These are phyloP conservation scores for Agrocybe praecox DNA, from an alignment of 768 basidiomycete species.

Conservation along the genomic window DNA sequence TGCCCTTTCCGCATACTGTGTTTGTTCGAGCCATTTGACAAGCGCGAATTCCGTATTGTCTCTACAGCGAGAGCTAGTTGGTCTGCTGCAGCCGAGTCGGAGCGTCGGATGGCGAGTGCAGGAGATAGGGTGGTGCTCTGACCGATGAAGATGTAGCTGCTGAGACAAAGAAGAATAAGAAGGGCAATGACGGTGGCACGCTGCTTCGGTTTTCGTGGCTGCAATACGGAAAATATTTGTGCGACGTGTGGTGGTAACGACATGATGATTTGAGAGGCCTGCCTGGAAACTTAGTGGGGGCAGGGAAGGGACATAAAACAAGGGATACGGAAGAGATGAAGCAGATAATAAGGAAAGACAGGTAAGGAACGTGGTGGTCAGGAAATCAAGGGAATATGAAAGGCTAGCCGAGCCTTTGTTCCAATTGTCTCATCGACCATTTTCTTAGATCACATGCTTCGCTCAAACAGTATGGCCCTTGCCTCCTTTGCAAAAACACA, in stretches of 20 bases:
- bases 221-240: constrained; percentile 31
- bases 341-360: constrained; percentile 15
- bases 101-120: constrained; percentile 33
- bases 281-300: constrained; percentile 12
- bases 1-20: constrained; percentile 22
- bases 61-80: constrained; percentile 36
- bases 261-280: constrained; percentile 6
- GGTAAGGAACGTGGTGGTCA: constrained; percentile 15
- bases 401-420: neutral
- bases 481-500: too few species aligned
- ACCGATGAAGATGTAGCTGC: constrained; percentile 58
- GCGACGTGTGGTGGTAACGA: constrained; percentile 21
- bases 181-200: constrained; percentile 59
- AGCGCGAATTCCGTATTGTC: constrained; percentile 37
- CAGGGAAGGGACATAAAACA: constrained; percentile 28
- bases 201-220: constrained; percentile 51
- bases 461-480: too few species aligned
- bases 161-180: constrained; percentile 49
- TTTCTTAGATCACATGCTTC: neutral
- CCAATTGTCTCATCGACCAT: neutral
- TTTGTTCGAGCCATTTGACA: constrained; percentile 20
- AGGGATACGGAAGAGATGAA: constrained; percentile 9
- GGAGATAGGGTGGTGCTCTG: constrained; percentile 42
- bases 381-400: neutral
- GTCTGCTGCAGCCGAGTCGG: constrained; percentile 31